phyloP scores from a whole-genome alignment of 2,329 filamentous ascomycete species.

The Colletotrichum magnum region DNA sequence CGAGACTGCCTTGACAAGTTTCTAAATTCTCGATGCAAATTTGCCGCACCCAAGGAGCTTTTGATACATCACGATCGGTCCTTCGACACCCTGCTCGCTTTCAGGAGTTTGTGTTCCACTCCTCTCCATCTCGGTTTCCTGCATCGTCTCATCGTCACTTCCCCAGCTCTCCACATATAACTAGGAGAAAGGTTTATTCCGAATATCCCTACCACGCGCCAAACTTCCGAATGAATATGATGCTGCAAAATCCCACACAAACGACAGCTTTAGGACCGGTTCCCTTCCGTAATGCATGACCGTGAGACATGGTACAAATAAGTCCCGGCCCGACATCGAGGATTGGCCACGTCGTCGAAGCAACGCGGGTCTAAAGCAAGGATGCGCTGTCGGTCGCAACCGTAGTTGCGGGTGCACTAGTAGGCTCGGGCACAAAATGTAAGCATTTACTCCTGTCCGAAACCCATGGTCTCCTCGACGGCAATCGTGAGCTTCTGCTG shows the following conservation, averaged over 20 bases:
- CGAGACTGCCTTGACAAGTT: conserved; percentile 24
- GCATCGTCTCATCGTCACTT: conserved; percentile 28
- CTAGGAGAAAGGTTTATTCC: conserved; percentile 40
- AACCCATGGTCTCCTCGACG: conserved; percentile 98
- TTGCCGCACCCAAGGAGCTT: conserved; percentile 37
- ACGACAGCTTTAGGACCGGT: conserved; percentile 21
- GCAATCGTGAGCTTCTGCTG: conserved; percentile 95
- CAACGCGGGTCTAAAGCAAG: conserved; percentile 6
- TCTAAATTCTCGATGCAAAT: conserved; percentile 34
- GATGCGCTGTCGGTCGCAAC: neutral
- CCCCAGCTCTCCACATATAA: conserved; percentile 24
- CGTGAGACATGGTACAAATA: conserved; percentile 15
- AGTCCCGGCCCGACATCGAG: conserved; percentile 3
- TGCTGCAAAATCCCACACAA: conserved; percentile 33
- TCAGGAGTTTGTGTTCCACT: neutral
- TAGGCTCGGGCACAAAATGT: neutral
- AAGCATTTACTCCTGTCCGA: conserved; percentile 89
- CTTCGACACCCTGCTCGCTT: conserved; percentile 22
- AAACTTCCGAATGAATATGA: conserved; percentile 40
- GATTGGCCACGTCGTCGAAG: conserved; percentile 5
- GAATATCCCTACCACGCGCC: conserved; percentile 39
- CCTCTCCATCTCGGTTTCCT: conserved; percentile 18
- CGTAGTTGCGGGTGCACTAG: neutral
- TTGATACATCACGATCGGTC: conserved; percentile 25
- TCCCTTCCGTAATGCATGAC: conserved; percentile 5